These are phyloP conservation scores for Zalerion maritima DNA, from an alignment of 495 filamentous ascomycete genomes.

Conservation along the genomic window DNA sequence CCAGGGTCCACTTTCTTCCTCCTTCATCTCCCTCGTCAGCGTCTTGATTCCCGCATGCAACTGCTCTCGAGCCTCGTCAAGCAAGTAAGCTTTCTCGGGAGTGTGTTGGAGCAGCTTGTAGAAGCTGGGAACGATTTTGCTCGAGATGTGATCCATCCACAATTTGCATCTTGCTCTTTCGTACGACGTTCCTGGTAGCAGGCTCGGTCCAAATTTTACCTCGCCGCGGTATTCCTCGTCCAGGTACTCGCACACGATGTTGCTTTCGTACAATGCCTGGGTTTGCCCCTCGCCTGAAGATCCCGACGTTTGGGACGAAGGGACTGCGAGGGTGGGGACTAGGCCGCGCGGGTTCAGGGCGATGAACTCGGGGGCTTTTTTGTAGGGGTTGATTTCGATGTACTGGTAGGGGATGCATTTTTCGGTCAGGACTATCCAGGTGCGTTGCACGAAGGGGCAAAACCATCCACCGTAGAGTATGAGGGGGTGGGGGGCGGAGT, in stretches of 20 bases:
- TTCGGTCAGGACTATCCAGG: slow-evolving; percentile 53
- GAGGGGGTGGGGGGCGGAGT: slow-evolving; percentile 21
- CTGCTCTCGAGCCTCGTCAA: slow-evolving; percentile 29
- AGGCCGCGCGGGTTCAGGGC: slow-evolving; percentile 53
- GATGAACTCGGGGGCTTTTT: slow-evolving; percentile 47
- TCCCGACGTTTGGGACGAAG: too few species aligned
- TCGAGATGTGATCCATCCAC: slow-evolving; percentile 54
- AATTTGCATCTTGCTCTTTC: slow-evolving; percentile 43
- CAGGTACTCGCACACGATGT: slow-evolving; percentile 53
- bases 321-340: slow-evolving; percentile 45
- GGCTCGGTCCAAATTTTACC: slow-evolving; percentile 15
- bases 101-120: slow-evolving; percentile 53
- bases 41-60: slow-evolving; percentile 37
- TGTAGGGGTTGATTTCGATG: slow-evolving; percentile 59
- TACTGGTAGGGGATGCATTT: slow-evolving; percentile 60
- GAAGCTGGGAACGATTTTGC: slow-evolving; percentile 47
- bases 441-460: slow-evolving; percentile 46
- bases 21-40: slow-evolving; percentile 43
- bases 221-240: slow-evolving; percentile 43
- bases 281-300: too few species aligned
- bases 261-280: slow-evolving; percentile 43
- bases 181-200: slow-evolving; percentile 41
- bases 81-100: slow-evolving; percentile 27
- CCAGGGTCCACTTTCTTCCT: slow-evolving; percentile 37
- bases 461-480: slow-evolving; percentile 37